Conservation (phyloP, 2,329 filamentous ascomycete species). For the Penicillium nordicum region DNA sequence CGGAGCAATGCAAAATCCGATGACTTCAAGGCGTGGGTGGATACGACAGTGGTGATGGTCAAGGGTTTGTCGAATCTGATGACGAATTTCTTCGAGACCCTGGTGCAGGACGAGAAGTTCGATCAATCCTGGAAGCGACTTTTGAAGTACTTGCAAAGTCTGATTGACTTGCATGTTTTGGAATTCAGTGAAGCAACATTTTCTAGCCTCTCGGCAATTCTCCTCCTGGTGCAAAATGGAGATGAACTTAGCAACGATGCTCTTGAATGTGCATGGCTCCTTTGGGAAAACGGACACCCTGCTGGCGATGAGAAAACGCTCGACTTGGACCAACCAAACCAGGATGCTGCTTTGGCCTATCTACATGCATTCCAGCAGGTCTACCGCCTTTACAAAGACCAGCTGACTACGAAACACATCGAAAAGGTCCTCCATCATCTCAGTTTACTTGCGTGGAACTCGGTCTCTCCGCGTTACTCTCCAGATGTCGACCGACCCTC, state of each 20-base stretch:
- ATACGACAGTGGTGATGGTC: slow-evolving; percentile 71
- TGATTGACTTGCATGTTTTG: slow-evolving; percentile 63
- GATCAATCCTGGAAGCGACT: slow-evolving; percentile 72
- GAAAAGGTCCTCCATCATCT: slow-evolving; percentile 68
- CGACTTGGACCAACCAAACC: slow-evolving; percentile 60
- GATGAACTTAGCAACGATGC: slow-evolving; percentile 46
- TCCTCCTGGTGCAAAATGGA: slow-evolving; percentile 47
- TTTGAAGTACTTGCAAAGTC: slow-evolving; percentile 62
- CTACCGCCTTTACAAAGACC: slow-evolving; percentile 67
- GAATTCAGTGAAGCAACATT: slow-evolving; percentile 70
- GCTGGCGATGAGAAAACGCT: slow-evolving; percentile 42
- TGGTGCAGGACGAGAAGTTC: slow-evolving; percentile 65
- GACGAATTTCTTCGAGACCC: slow-evolving; percentile 70
- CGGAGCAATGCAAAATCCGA: slow-evolving; percentile 23
- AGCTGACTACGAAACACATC: slow-evolving; percentile 61
- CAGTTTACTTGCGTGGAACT: slow-evolving; percentile 68
- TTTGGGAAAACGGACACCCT: slow-evolving; percentile 68
- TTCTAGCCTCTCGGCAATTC: slow-evolving; percentile 62
- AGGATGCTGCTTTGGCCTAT: slow-evolving; percentile 83
- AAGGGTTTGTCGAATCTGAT: slow-evolving; percentile 70
- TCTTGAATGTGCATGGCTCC: slow-evolving; percentile 61
- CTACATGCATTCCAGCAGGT: slow-evolving; percentile 71
- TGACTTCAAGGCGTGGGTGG: slow-evolving; percentile 60
- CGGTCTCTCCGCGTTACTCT: slow-evolving; percentile 47
- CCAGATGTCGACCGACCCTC: slow-evolving; percentile 40